phyloP scores from a whole-genome alignment of 495 filamentous ascomycete genomes.

The Patellaria atrata region DNA sequence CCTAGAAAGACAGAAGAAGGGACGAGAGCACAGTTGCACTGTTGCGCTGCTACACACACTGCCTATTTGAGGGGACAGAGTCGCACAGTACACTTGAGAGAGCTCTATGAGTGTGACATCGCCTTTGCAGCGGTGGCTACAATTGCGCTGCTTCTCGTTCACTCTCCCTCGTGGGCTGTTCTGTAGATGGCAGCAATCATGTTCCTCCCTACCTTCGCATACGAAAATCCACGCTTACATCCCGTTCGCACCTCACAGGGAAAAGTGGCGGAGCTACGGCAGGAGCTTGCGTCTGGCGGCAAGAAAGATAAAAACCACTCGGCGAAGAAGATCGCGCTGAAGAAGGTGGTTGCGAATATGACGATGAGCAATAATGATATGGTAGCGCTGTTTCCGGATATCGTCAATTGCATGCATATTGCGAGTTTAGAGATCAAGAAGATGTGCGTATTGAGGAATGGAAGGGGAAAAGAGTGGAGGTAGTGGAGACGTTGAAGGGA shows the following conservation, averaged over 20 bases:
- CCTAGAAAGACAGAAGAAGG: neutral
- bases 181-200: constrained; percentile 11
- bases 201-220: constrained; percentile 18
- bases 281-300: constrained; percentile 81
- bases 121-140: too few relatives aligned
- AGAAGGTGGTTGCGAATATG: constrained; percentile 99
- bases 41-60: neutral
- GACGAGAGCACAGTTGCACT: constrained; percentile 1
- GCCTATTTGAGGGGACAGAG: too few relatives aligned
- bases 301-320: constrained; percentile 98
- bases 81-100: neutral
- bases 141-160: too few relatives aligned
- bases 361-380: constrained; percentile 99
- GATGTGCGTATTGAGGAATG: constrained; percentile 49
- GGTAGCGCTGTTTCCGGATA: constrained; percentile 91
- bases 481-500: too few relatives aligned
- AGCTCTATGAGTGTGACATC: neutral
- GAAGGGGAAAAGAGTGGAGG: constrained; percentile 1
- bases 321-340: constrained; percentile 94
- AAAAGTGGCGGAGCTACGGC: constrained; percentile 94
- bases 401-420: constrained; percentile 88
- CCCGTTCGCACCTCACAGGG: constrained; percentile 48
- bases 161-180: neutral
- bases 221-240: constrained; percentile 15
- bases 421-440: constrained; percentile 97